These are phyloP conservation scores for Chlorencoelia australis DNA, from an alignment of 2,329 filamentous ascomycete genomes.

Conservation along the genomic window DNA sequence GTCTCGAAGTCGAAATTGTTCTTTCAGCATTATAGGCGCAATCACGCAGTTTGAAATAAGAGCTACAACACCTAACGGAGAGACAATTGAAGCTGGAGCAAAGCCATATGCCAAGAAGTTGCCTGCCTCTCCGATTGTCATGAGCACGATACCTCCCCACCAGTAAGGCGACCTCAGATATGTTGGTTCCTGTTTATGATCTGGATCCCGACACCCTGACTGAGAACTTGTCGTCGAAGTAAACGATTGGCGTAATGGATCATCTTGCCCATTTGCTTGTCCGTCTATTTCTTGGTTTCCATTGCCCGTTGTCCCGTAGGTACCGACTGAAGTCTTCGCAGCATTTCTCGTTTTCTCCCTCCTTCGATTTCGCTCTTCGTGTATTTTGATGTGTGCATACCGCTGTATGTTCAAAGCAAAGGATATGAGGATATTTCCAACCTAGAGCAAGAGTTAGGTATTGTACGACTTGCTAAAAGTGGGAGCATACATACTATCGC, in stretches of 20 bases:
- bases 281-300: slow-evolving; percentile 31
- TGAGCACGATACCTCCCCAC: slow-evolving; percentile 90
- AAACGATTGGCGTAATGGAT: slow-evolving; percentile 42
- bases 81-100: slow-evolving; percentile 93
- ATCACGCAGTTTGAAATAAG: slow-evolving; percentile 95
- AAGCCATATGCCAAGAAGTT: slow-evolving; percentile 98
- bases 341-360: slow-evolving; percentile 44
- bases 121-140: slow-evolving; percentile 85
- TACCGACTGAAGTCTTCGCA: slow-evolving; percentile 22
- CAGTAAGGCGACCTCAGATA: slow-evolving; percentile 91
- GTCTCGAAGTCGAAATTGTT: slow-evolving; percentile 75
- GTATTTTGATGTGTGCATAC: slow-evolving; percentile 83
- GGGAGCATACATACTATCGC: too few species aligned
- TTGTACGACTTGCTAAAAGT: too few species aligned
- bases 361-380: slow-evolving; percentile 54
- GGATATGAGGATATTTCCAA: slow-evolving; percentile 88
- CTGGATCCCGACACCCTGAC: slow-evolving; percentile 29
- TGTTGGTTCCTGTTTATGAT: slow-evolving; percentile 37
- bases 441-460: too few species aligned
- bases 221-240: slow-evolving; percentile 34
- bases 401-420: slow-evolving; percentile 93
- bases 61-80: slow-evolving; percentile 91
- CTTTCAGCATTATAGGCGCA: slow-evolving; percentile 86
- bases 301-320: slow-evolving; percentile 35
- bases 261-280: too few species aligned